Evolutionary conservation across 2,329 filamentous ascomycete genomes (phyloP).

Genomic region (Trichoderma afroharzianum): DNA sequence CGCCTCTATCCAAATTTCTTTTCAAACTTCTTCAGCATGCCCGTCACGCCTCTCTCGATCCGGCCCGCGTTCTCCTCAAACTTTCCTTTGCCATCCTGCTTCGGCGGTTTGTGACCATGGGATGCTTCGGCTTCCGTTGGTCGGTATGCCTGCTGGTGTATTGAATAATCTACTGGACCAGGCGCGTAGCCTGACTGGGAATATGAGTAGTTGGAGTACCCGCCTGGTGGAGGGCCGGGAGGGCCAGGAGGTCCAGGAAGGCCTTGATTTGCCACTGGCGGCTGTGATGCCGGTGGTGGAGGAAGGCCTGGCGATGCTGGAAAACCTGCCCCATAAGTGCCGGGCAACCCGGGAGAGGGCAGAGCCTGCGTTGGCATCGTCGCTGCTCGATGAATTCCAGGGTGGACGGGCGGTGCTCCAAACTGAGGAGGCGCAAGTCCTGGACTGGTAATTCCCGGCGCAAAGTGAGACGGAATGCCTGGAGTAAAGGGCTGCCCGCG

Average conservation of each 20-base stretch:
- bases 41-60: constrained; percentile 66
- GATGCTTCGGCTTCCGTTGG: constrained; percentile 60
- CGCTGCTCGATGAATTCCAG: constrained; percentile 43
- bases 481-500: constrained; percentile 51
- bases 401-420: constrained; percentile 37
- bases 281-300: constrained; percentile 33
- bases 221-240: constrained; percentile 44
- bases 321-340: constrained; percentile 45
- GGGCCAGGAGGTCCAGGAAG: constrained; percentile 34
- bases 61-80: constrained; percentile 63
- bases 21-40: constrained; percentile 74
- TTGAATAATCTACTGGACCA: constrained; percentile 44
- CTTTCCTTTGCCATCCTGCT: constrained; percentile 46
- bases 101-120: constrained; percentile 41
- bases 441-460: constrained; percentile 41
- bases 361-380: constrained; percentile 48
- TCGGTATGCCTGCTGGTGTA: constrained; percentile 68
- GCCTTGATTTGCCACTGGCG: constrained; percentile 34
- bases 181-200: constrained; percentile 27
- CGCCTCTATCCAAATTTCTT: constrained; percentile 60
- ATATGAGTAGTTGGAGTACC: constrained; percentile 55
- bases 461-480: constrained; percentile 46
- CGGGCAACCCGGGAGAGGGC: constrained; percentile 38
- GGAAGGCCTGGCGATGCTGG: constrained; percentile 43
- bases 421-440: constrained; percentile 42